Evolutionary conservation across 306 rosid genomes (phyloP), one percentile per base, ranked within the genome.

Genomic region (Dalbergia cultrata): DNA sequence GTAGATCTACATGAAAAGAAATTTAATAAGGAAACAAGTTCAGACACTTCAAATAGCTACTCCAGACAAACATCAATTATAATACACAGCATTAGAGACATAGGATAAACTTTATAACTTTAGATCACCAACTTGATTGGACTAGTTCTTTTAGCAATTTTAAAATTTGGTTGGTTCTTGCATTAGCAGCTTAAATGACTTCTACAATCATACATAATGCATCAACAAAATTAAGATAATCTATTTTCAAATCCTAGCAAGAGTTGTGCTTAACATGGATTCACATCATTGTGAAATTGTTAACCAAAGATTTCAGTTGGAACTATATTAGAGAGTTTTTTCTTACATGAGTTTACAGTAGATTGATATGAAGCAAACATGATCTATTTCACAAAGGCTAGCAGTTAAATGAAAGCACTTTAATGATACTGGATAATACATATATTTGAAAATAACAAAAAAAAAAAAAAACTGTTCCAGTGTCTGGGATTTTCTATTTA

Each of bases 1-100:
- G 81, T 64, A 91, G 87, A 82, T 91, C 99, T 93, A 89, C 85
- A 75, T 64, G 65, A 87, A 81, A 72, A 65, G 60, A 86, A 45
- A 73, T 49, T 66, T 19, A 39, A 82, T 85, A 72, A 75, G 57
- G 47, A 82, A 82, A 78, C 57, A 83, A 63, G 19, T 78, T 52
- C 66, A 57, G 66, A 64, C 37, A 59, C 57, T 47, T 45, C 16
- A 45, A 72, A 72, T 49, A 81, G 39, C 65, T 37, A 74, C 43
- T 60, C 33, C 65, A 75, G 63, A 41, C 70, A 33, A 66, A 59
- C 44, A 26, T 37, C 4, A 54, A 63, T 50, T 4, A 58, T 22
- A 81, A 58, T 77, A 67, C 73, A 77, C 77, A 59, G 59, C 47
- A 71, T n/a, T 43, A 52, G 45, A 21, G 75, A 9, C 47, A 39